Conservation (phyloP, 2,329 filamentous ascomycete genomes). For the Grosmannia serpens region DNA sequence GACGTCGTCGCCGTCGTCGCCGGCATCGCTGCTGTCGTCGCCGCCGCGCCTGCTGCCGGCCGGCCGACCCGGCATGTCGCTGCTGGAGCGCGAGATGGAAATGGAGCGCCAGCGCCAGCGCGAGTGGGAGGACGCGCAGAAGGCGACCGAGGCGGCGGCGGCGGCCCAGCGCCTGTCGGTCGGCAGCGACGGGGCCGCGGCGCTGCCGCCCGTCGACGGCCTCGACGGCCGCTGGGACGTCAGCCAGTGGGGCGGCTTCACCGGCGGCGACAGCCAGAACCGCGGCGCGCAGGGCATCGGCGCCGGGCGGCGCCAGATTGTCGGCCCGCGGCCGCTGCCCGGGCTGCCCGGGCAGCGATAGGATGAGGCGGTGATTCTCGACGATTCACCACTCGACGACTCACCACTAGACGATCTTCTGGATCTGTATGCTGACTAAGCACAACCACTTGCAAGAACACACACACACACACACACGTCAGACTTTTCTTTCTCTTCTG, state of each 20-base stretch:
- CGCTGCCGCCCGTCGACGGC: slow-evolving; percentile 44
- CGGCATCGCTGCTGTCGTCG: background rate
- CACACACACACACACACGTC: no score
- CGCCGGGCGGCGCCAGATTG: slow-evolving; percentile 62
- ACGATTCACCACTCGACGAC: no score
- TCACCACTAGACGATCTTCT: no score
- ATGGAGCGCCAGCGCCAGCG: slow-evolving; percentile 63
- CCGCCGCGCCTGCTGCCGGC: slow-evolving; percentile 38
- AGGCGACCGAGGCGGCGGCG: slow-evolving; percentile 45
- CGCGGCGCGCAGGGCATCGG: slow-evolving; percentile 54
- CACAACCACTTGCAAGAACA: no score
- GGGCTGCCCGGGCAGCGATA: slow-evolving; percentile 33
- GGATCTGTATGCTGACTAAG: no score
- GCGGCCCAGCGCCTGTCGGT: slow-evolving; percentile 32
- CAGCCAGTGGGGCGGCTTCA: slow-evolving; percentile 62
- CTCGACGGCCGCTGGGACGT: slow-evolving; percentile 63
- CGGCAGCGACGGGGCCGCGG: slow-evolving; percentile 27
- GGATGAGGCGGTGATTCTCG: background rate
- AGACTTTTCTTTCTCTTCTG: no score
- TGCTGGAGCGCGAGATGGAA: slow-evolving; percentile 73
- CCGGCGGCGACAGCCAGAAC: slow-evolving; percentile 66
- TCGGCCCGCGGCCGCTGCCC: slow-evolving; percentile 61
- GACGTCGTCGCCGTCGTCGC: background rate
- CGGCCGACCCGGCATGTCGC: slow-evolving; percentile 42
- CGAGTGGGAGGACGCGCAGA: slow-evolving; percentile 70